phyloP scores from a whole-genome alignment of 306 rosid genomes.

The Cucurbita moschata region DNA sequence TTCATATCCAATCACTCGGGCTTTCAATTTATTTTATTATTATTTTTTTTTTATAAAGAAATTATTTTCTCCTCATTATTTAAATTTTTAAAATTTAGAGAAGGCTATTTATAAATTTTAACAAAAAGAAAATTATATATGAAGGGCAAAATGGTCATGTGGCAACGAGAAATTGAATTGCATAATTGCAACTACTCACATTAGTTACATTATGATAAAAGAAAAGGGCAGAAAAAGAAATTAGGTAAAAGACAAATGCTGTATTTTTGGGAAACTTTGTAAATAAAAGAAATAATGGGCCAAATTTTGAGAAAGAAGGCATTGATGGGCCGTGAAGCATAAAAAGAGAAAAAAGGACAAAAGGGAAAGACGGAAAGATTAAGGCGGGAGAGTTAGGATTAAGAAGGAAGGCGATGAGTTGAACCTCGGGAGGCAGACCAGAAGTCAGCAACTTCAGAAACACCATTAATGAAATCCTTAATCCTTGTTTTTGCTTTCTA shows the following conservation, averaged over 20 bases:
- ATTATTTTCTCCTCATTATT: too few species aligned
- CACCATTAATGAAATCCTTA: background rate
- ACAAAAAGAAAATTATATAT: background rate
- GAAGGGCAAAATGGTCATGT: background rate
- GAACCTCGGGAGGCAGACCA: constrained; percentile 1
- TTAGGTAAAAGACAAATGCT: background rate
- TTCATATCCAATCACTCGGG: background rate
- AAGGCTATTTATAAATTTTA: too few species aligned
- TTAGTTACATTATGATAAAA: background rate
- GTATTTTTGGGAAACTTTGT: background rate
- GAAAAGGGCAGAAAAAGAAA: background rate
- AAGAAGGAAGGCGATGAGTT: background rate
- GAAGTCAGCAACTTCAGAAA: background rate
- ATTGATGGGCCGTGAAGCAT: background rate
- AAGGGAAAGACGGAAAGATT: background rate
- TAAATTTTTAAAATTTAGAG: too few species aligned
- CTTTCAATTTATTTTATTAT: background rate
- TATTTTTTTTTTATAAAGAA: background rate
- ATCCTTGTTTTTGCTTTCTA: background rate
- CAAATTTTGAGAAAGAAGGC: background rate
- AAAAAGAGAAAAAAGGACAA: background rate
- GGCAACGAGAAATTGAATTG: background rate
- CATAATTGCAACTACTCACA: background rate
- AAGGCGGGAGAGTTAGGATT: constrained; percentile 2
- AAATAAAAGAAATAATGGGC: background rate